Evolutionary conservation across 192 early-diverging fungal genomes (phyloP).

Genomic region (Coemansia sp.): DNA sequence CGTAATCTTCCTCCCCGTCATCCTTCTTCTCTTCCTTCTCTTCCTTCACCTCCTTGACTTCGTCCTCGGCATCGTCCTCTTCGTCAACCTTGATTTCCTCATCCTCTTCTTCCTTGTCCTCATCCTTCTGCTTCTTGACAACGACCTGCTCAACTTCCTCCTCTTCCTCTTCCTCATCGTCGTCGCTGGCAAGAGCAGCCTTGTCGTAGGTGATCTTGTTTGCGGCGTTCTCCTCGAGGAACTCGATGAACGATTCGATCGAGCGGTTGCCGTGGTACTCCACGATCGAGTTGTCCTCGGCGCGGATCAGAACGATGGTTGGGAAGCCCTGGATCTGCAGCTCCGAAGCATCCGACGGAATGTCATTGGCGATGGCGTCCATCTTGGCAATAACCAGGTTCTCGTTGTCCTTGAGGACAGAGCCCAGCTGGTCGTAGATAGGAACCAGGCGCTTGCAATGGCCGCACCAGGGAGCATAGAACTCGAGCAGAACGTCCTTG

Average conservation of each 20-base stretch:
- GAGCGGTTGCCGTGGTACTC: constrained; percentile 83
- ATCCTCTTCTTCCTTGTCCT: constrained; percentile 15
- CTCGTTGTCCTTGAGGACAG: constrained; percentile 53
- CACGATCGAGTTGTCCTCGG: constrained; percentile 71
- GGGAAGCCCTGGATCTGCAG: constrained; percentile 90
- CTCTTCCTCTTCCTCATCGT: constrained; percentile 30
- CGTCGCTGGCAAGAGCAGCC: constrained; percentile 32
- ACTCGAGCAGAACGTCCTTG: constrained; percentile 92
- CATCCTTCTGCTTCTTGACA: constrained; percentile 19
- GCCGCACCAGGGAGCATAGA: constrained; percentile 90
- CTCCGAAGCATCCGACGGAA: constrained; percentile 62
- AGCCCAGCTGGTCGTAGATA: constrained; percentile 82
- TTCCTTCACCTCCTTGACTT: constrained; percentile 13
- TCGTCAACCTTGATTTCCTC: constrained; percentile 8
- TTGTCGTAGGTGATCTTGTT: constrained; percentile 48
- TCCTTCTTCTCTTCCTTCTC: not conserved
- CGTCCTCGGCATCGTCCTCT: constrained; percentile 12
- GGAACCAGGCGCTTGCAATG: constrained; percentile 74
- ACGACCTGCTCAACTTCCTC: constrained; percentile 23
- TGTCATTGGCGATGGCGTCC: constrained; percentile 93
- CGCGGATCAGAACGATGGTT: constrained; percentile 90
- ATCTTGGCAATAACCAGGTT: constrained; percentile 86
- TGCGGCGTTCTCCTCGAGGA: constrained; percentile 73
- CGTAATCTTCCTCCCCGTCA: not conserved
- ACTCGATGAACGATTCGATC: constrained; percentile 71